Base-by-base conservation (phyloP, 805 yeast species). In the Cyberlindnera japonica region DNA sequence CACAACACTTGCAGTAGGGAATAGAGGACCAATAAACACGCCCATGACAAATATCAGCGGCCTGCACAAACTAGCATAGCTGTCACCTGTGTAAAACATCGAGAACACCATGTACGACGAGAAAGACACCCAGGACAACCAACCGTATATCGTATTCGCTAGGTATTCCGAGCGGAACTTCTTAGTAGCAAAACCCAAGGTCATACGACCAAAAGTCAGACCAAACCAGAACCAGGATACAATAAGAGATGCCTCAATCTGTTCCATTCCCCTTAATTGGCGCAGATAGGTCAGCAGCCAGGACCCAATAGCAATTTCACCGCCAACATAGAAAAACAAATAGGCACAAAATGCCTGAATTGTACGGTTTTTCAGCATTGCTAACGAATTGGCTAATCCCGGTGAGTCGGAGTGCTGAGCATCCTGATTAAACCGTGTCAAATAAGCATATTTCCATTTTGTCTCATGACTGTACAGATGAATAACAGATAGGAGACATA, bases 141-240 rank as follows among this genome's bases (percentile, higher is more conserved):
- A 67, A 62, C 20, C 51, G 41, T 16, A 43, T 60, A 47, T 40
- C 6, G 37, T 62, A 48, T 55, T 64, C 45, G 59, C 67, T 24
- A 50, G 65, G 48, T 51, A 66, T 49, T 74, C 83, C 43, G 65
- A 69, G 12, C 43, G 50, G 50, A 77, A 78, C 38, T 47, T 63
- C 41, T 67, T 62, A 0, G 83, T 77, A 11, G 68, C 71, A 53
- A 77, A 75, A 1, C 82, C 81, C 10, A 83, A 59, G 3, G 65
- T 44, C 30, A 83, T 59, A 44, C 91, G 65, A 0, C 90, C 90
- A 13, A 72, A 44, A 0, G 89, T 78, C n/a, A 83, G 57, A 1
- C 91, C 91, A 17, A 72, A 71, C 89, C 90, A 83, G 54, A 73
- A 82, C 13, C 85, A 81, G 3, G 87, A 73, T 0, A 83, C 77